Evolutionary conservation across 2,329 filamentous ascomycete species (phyloP), one percentile per base, ranked within the genome.

Genomic region (Dothideomycetes sp.): DNA sequence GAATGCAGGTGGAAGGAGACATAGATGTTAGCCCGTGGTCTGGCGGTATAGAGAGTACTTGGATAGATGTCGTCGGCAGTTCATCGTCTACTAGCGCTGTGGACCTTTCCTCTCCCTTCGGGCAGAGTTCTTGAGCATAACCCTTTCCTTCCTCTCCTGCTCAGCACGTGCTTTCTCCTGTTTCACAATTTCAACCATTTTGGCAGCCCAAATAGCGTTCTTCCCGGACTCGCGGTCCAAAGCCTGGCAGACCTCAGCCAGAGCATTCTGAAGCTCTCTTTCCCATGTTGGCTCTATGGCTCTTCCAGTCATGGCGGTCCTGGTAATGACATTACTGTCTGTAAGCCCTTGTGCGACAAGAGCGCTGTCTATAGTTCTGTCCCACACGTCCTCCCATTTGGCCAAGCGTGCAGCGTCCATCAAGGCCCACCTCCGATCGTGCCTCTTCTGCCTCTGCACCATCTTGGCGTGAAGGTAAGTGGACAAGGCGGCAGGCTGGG

Each of bases 401-500:
- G 61, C 67, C 7, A 66, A 30, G n/a, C n/a, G 22, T 12, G 22
- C 22, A 27, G 22, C 22, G 3, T 53, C 52, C 8, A 60, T 22
- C 16, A 75, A 49, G 5, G 59, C 49, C 7, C 64, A 45, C 1
- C 65, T 49, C 12, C 51, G 51, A 34, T 61, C 43, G 10, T 70
- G 55, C 12, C 66, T 59, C 33, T 54, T 53, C 32, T 66, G 58
- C n/a, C 69, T 68, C 30, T 60, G 54, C 3, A 53, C 44, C 14
- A 70, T 56, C 49, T 73, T 75, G 36, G 72, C 62, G 8, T 66
- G 62, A 2, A 88, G 50, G 12, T 79, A 66, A 7, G 70, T 61
- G n/a, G 68, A 72, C 15, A 88, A 58, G n/a, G 60, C 58, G 1
- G 55, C 53, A 2, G 79, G 71, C 55, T 87, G 79, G 4, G 78